Evolutionary conservation across 441 rosid species (phyloP).

Genomic region (Codiaeum variegatum): DNA sequence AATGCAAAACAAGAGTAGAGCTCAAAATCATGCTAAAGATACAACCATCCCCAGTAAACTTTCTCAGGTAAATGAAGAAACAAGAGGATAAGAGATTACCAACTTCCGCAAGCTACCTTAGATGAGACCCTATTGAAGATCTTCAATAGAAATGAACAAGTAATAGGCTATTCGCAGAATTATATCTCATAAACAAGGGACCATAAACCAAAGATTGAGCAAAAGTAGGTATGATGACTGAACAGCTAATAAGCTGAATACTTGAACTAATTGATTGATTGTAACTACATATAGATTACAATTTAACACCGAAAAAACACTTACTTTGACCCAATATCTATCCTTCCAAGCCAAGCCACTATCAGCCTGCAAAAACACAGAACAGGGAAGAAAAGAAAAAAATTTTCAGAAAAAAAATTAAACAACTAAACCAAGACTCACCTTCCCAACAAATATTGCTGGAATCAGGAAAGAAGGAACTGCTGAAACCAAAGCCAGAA

Average conservation of each 20-base stretch:
- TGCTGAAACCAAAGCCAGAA: slow-evolving; percentile 72
- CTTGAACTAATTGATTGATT: background rate
- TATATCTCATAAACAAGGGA: background rate
- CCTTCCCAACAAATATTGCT: slow-evolving; percentile 64
- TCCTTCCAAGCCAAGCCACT: slow-evolving; percentile 59
- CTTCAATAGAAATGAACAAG: background rate
- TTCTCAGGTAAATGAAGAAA: background rate
- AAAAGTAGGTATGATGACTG: background rate
- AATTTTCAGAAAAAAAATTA: background rate
- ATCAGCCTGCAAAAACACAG: slow-evolving; percentile 58
- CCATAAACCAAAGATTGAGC: background rate
- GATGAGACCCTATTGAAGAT: slow-evolving; percentile 1
- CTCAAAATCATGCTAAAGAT: background rate
- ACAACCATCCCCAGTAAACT: background rate
- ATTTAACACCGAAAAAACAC: slow-evolving; percentile 23
- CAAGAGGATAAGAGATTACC: background rate
- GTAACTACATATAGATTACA: background rate
- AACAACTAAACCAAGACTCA: slow-evolving; percentile 13
- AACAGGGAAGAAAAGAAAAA: background rate
- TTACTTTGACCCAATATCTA: slow-evolving; percentile 95
- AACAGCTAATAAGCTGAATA: background rate
- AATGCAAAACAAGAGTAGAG: background rate
- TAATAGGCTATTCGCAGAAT: background rate
- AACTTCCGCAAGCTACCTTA: background rate
- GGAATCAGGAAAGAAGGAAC: slow-evolving; percentile 84